Base-by-base conservation (phyloP, 331 rosid genomes). In the Stylosanthes scabra region DNA sequence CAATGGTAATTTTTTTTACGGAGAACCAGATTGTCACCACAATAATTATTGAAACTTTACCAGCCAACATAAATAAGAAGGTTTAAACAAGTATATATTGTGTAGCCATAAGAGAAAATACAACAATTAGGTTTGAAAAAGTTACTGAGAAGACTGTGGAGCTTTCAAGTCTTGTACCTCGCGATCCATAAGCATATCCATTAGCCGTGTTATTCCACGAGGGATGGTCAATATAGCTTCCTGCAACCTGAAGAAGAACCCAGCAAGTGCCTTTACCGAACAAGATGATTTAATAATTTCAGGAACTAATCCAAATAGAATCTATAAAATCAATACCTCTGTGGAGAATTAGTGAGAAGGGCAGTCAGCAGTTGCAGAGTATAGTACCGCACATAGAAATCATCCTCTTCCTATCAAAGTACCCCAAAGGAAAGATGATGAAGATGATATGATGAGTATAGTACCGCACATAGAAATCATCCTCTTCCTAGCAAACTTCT, bases 171-270 rank as follows among this genome's bases (percentile, higher is more conserved):
- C 31, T 29, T 74, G 75, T 86, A 93, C 98, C 98, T 93, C 98
- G 11, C 97, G 97, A 79, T 91, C 98, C 96, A 91, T 91, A 71
- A 89, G 97, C 98, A 93, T 93, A 83, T 93, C 98, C 98, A 93
- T 93, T 40, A 91, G 79, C 76, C 91, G 88, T 71, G 98, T 93
- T 77, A 93, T 91, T 78, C 97, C 96, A 69, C 91, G 91, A 54
- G 98, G 98, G 72, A 88, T 88, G 41, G 96, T 86, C 83, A 93
- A 88, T 82, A 93, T 93, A 60, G 94, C 92, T 89, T 93, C 97
- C 94, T 93, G 97, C 82, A 93, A 88, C 87, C 98, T 91, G 78
- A 83, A 81, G 75, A 84, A 16, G 71, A 75, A 71, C 78, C 88
- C 90, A 79, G 73, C 72, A 74, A 72, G 72, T 31, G 61, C 25